These are phyloP conservation scores for Phytophthora citricola DNA, from an alignment of 352 stramenopile species.

Conservation along the genomic window DNA sequence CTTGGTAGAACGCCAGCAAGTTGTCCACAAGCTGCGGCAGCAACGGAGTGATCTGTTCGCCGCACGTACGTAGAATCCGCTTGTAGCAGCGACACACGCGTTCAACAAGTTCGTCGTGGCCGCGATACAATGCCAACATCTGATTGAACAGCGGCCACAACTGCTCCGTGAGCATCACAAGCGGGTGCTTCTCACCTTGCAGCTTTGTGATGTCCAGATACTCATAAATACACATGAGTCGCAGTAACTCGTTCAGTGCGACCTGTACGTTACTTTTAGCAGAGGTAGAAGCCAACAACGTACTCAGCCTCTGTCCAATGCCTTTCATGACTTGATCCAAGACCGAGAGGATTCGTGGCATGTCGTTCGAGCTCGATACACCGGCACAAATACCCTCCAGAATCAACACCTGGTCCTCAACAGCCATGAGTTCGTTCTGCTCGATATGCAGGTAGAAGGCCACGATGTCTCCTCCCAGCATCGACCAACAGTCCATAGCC, in stretches of 20 bases:
- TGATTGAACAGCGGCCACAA: slow-evolving; percentile 86
- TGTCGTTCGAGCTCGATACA: slow-evolving; percentile 57
- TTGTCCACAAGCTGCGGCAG: slow-evolving; percentile 82
- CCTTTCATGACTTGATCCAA: slow-evolving; percentile 77
- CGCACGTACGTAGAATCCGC: slow-evolving; percentile 82
- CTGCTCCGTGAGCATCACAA: slow-evolving; percentile 78
- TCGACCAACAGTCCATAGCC: slow-evolving; percentile 79
- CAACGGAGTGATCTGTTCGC: slow-evolving; percentile 64
- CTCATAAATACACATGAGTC: slow-evolving; percentile 88
- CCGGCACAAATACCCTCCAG: slow-evolving; percentile 79
- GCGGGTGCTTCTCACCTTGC: slow-evolving; percentile 41
- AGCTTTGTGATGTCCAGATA: slow-evolving; percentile 58
- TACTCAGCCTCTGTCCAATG: slow-evolving; percentile 57
- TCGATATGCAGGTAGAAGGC: slow-evolving; percentile 86
- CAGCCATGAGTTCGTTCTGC: slow-evolving; percentile 62
- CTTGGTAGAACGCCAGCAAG: slow-evolving; percentile 75
- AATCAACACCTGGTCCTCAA: slow-evolving; percentile 88
- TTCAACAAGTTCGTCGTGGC: slow-evolving; percentile 83
- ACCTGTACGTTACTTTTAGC: slow-evolving; percentile 46
- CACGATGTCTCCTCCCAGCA: slow-evolving; percentile 70
- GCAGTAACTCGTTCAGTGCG: slow-evolving; percentile 72
- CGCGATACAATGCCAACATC: slow-evolving; percentile 74
- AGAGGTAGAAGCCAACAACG: slow-evolving; percentile 48
- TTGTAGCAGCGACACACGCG: slow-evolving; percentile 89
- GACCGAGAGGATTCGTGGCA: slow-evolving; percentile 49